Evolutionary conservation across 495 filamentous ascomycete genomes (phyloP), one percentile per base, ranked within the genome.

Genomic region (Penicillium roqueforti): DNA sequence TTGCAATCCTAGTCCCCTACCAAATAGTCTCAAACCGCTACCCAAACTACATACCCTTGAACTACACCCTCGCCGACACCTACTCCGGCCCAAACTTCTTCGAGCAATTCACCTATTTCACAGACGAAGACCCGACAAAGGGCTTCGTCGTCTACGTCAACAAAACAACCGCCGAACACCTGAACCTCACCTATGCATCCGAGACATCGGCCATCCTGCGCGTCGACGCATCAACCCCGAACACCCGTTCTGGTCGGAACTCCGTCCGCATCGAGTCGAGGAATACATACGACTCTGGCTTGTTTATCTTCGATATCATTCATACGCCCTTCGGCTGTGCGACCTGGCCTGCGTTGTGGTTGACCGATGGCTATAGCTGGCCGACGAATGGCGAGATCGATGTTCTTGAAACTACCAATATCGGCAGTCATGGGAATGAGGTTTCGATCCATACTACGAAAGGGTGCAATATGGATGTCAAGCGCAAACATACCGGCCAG

Each of bases 331-430:
- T 71, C 42, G 76, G 75, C 16, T 83, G 79, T 54, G 78, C 69
- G 1, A 80, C 78, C 13, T 82, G 80, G 80, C 79, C 79, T 0
- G 80, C 80, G 0, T 78, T 88, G 19, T 87, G 84, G 84, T 65
- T 87, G 7, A 82, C 82, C 1, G 83, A 79, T 14, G 76, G 79
- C 0, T 61, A 71, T 16, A 77, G 80, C 31, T 87, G 84, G 84
- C 84, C 84, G 0, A 47, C 31, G 0, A 76, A 79, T 40, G 77
- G 77, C 7, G 77, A 80, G 54, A 79, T 80, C 23, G 77, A 80
- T 55, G 58, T 79, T 16, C 49, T 80, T 9, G 77, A 80, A 52
- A 61, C 72, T 8, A 68, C 68, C 22, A 80, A 80, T 34, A 58
- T 65, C 11, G 77, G 64, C 13, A 72, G 68, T 0, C 62, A 70